These are phyloP conservation scores for Tranzscheliella williamsii DNA, from an alignment of 1,284 basidiomycete genomes.

Conservation along the genomic window DNA sequence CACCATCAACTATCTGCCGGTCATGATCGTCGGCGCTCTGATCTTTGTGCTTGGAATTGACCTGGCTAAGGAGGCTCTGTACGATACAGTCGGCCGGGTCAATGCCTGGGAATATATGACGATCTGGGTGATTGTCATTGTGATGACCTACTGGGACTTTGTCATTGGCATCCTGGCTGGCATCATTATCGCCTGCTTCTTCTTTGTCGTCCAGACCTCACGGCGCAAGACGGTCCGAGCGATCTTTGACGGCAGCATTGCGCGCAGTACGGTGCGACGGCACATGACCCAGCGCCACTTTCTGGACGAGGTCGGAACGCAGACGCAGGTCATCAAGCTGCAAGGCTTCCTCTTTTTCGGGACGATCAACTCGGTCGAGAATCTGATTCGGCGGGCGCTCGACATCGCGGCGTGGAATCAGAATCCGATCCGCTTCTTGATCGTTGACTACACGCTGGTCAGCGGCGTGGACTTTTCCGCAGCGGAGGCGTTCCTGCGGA, in stretches of 20 bases:
- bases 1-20: conserved; percentile 52
- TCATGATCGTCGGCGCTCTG: conserved; percentile 70
- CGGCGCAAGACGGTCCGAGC: conserved; percentile 63
- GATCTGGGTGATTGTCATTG: conserved; percentile 68
- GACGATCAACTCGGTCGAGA: conserved; percentile 85
- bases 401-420: conserved; percentile 75
- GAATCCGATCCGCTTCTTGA: conserved; percentile 78
- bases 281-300: conserved; percentile 86
- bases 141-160: conserved; percentile 74
- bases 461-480: conserved; percentile 91
- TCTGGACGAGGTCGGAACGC: conserved; percentile 84
- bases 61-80: conserved; percentile 85
- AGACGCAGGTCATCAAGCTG: conserved; percentile 84
- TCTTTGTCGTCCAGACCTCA: conserved; percentile 95
- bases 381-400: conserved; percentile 72
- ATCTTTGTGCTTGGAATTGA: conserved; percentile 96
- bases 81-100: conserved; percentile 90
- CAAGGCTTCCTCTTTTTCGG: conserved; percentile 96
- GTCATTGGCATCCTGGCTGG: conserved; percentile 91
- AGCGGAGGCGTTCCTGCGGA: conserved; percentile 89
- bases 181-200: conserved; percentile 86
- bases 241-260: conserved; percentile 55
- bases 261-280: conserved; percentile 83
- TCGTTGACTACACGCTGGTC: conserved; percentile 71
- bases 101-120: conserved; percentile 64